These are phyloP conservation scores for Cicer pinnatifidum DNA, from an alignment of 306 rosid species.

Conservation along the genomic window DNA sequence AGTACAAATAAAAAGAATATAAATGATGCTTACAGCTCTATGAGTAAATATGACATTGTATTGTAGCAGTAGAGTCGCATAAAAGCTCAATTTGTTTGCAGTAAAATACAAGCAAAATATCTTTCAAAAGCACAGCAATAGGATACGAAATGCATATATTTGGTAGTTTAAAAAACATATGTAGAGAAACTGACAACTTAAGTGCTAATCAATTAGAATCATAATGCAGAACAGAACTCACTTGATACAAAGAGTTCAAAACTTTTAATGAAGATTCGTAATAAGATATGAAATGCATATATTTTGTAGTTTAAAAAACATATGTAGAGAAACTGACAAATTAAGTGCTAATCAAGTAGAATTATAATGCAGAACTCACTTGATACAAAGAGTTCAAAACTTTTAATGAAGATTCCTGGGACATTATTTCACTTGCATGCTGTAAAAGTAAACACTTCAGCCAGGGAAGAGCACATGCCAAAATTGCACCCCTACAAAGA, in stretches of 20 bases:
- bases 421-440: constrained; percentile 73
- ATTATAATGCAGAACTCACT: constrained; percentile 50
- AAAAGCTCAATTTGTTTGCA: background rate
- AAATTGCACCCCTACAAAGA: constrained; percentile 67
- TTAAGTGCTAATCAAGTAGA: constrained; percentile 27
- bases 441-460: constrained; percentile 69
- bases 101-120: background rate
- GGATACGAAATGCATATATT: constrained; percentile 10
- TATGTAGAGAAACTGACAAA: background rate
- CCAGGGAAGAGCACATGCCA: constrained; percentile 85
- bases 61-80: background rate
- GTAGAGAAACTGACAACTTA: constrained; percentile 6
- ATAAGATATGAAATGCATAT: background rate
- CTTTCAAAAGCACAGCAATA: background rate
- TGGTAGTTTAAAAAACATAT: constrained; percentile 12
- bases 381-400: constrained; percentile 79
- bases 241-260: constrained; percentile 82
- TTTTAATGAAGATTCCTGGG: constrained; percentile 77
- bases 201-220: constrained; percentile 18
- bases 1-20: no score
- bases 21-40: no score
- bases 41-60: no score
- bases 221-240: constrained; percentile 40
- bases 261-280: constrained; percentile 70
- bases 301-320: constrained; percentile 18